These are phyloP conservation scores for Taiozyma onychis DNA, from an alignment of 1,139 yeast species.

Conservation along the genomic window DNA sequence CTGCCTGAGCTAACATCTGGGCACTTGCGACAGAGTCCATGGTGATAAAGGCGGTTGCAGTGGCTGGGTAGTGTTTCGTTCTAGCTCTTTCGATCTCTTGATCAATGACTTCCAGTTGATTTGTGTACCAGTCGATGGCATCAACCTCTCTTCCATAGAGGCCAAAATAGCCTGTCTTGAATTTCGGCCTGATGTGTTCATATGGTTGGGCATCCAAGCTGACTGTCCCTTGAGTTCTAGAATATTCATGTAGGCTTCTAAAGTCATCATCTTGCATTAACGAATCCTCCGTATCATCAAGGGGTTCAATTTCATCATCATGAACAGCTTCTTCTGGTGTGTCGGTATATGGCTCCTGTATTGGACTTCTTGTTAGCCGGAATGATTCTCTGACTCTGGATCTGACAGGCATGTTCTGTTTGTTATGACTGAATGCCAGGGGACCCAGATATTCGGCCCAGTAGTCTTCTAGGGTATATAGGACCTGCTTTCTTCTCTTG, in stretches of 20 bases:
- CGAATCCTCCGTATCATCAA: slow-evolving; percentile 13
- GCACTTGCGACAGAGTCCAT: slow-evolving; percentile 84
- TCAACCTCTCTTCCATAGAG: slow-evolving; percentile 53
- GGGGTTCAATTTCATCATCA: slow-evolving; percentile 19
- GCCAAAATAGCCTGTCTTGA: slow-evolving; percentile 47
- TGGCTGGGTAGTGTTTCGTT: slow-evolving; percentile 56
- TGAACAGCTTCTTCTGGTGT: slow-evolving; percentile 7
- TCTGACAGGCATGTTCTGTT: slow-evolving; percentile 18
- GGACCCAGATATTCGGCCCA: slow-evolving; percentile 58
- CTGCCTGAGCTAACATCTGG: slow-evolving; percentile 83
- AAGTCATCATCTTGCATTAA: slow-evolving; percentile 14
- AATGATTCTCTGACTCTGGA: slow-evolving; percentile 21
- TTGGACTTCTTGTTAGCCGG: slow-evolving; percentile 23
- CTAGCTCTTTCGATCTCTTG: slow-evolving; percentile 56
- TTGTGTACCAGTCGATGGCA: slow-evolving; percentile 58
- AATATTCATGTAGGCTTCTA: slow-evolving; percentile 25
- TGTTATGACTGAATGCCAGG: slow-evolving; percentile 11
- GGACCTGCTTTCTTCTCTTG: slow-evolving; percentile 46
- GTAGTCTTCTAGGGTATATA: slow-evolving; percentile 57
- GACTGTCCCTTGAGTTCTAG: slow-evolving; percentile 19
- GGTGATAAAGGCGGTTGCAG: slow-evolving; percentile 72
- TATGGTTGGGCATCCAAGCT: slow-evolving; percentile 24
- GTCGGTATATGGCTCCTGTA: slow-evolving; percentile 16
- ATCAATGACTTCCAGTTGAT: slow-evolving; percentile 53
- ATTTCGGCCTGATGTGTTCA: slow-evolving; percentile 43